These are phyloP conservation scores for Auxenochlorella pyrenoidosa DNA, from an alignment of 139 green algal genomes.

Conservation along the genomic window DNA sequence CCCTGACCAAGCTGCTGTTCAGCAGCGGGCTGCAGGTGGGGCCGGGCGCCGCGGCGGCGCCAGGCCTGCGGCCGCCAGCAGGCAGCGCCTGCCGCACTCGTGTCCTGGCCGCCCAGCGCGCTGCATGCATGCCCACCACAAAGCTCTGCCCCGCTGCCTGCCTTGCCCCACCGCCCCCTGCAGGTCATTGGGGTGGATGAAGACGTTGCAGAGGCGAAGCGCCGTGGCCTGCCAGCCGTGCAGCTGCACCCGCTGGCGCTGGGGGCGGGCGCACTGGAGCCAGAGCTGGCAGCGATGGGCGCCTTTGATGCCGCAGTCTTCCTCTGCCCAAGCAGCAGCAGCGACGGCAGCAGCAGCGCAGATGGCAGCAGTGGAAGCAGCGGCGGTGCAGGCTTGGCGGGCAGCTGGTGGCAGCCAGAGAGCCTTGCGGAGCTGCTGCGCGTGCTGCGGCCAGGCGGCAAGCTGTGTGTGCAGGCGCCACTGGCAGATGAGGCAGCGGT, in stretches of 20 bases:
- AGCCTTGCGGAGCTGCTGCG: conserved; percentile 39
- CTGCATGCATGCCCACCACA: not conserved
- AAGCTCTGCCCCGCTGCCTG: not conserved
- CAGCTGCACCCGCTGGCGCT: conserved; percentile 17
- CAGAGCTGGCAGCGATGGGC: not conserved
- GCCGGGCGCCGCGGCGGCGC: not conserved
- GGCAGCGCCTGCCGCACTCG: no score
- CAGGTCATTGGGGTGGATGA: conserved; percentile 47
- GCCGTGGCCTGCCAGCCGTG: conserved; percentile 44
- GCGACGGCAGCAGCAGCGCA: not conserved
- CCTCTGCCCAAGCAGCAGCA: conserved; percentile 5
- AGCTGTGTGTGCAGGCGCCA: conserved; percentile 51
- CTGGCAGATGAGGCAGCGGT: not conserved
- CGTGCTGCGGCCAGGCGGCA: conserved; percentile 50
- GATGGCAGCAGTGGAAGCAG: not conserved
- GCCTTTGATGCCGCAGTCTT: conserved; percentile 50
- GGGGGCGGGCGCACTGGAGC: conserved; percentile 1
- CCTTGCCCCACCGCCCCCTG: not conserved
- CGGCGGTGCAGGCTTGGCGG: not conserved
- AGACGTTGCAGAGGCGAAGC: conserved; percentile 28
- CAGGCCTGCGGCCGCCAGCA: no score
- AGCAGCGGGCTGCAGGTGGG: conserved; percentile 65
- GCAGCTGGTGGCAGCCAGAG: conserved; percentile 24
- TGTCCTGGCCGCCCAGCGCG: no score
- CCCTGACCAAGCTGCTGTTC: conserved; percentile 79